phyloP scores from a whole-genome alignment of 495 filamentous ascomycete species.

The Talaromyces borbonicus region DNA sequence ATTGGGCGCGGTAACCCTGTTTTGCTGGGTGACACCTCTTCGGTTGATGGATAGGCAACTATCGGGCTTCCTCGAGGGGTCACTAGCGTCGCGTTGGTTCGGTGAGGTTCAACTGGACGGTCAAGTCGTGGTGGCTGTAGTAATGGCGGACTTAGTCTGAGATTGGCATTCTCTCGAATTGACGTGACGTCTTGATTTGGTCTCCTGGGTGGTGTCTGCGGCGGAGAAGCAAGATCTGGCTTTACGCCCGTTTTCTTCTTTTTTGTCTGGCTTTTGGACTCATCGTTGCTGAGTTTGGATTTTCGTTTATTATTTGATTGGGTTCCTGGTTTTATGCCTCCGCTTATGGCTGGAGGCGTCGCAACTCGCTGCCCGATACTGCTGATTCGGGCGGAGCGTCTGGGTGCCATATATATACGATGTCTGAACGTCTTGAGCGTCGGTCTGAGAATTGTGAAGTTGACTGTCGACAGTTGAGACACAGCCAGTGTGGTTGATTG shows the following conservation, averaged over 20 bases:
- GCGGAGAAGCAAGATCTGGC: background rate
- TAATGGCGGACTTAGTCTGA: slow-evolving; percentile 23
- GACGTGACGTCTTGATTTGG: background rate
- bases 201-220: slow-evolving; percentile 2
- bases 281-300: background rate
- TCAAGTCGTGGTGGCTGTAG: slow-evolving; percentile 37
- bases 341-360: slow-evolving; percentile 1
- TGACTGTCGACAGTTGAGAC: background rate
- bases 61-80: slow-evolving; percentile 69
- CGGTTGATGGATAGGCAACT: slow-evolving; percentile 42
- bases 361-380: no score
- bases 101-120: slow-evolving; percentile 52
- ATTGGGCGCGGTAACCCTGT: slow-evolving; percentile 34
- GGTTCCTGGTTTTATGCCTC: background rate
- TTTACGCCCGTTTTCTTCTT: background rate
- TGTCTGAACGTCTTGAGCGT: background rate
- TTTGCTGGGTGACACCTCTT: slow-evolving; percentile 51
- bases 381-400: slow-evolving; percentile 49
- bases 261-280: background rate
- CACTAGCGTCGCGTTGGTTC: slow-evolving; percentile 66
- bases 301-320: background rate
- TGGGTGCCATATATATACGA: slow-evolving; percentile 37
- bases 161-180: slow-evolving; percentile 7
- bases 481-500: no score
- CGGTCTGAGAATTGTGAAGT: background rate